A percentile compares a stretch with the other conserved stretches of the same genome.
phyloP scores from a whole-genome alignment of 2,329 filamentous ascomycete species.

The Sclerotinia nivalis region DNA sequence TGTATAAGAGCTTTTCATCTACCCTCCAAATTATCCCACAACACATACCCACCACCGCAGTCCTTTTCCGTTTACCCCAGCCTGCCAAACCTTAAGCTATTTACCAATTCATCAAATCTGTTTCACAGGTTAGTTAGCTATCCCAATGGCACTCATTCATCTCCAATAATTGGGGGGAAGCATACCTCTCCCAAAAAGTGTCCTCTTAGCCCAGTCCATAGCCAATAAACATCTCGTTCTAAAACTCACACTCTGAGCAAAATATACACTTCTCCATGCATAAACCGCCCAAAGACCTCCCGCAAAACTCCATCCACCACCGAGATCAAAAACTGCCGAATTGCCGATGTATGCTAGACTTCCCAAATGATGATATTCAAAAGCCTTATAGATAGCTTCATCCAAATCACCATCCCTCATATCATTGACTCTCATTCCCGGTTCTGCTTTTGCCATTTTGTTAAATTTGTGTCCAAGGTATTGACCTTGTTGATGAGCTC shows the following conservation, averaged over 20 bases:
- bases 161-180: neutral
- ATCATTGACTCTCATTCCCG: constrained; percentile 76
- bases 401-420: constrained; percentile 88
- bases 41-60: neutral
- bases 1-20: neutral
- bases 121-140: neutral
- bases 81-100: neutral
- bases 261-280: constrained; percentile 94
- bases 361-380: constrained; percentile 90
- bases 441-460: constrained; percentile 76
- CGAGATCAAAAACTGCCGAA: constrained; percentile 89
- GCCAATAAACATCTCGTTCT: constrained; percentile 84
- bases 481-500: constrained; percentile 91
- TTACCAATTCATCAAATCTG: constrained; percentile 18
- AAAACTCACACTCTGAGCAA: constrained; percentile 94
- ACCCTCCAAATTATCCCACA: neutral
- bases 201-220: constrained; percentile 99
- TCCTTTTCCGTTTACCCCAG: neutral
- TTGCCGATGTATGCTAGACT: constrained; percentile 95
- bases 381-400: constrained; percentile 88
- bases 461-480: constrained; percentile 95
- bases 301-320: constrained; percentile 71
- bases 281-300: constrained; percentile 93
- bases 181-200: constrained; percentile 88
- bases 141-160: neutral